These are phyloP conservation scores for Cyclotella atomus DNA, from an alignment of 108 stramenopile genomes.

Conservation along the genomic window DNA sequence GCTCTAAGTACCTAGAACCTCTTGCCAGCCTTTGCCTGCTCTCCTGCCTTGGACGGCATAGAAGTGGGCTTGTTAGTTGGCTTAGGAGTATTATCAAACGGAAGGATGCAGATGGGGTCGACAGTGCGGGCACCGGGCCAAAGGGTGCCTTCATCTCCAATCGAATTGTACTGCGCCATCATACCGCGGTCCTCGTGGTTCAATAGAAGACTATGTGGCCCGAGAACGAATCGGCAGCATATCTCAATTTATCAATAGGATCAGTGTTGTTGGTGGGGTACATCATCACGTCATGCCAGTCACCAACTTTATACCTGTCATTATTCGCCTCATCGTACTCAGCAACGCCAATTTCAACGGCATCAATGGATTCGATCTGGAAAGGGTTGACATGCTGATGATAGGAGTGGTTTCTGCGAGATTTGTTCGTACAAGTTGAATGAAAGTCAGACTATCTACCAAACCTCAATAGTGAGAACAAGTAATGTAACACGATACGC, in stretches of 20 bases:
- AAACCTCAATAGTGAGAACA: too few relatives aligned
- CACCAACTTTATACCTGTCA: slow-evolving; percentile 16
- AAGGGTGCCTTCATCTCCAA: background rate
- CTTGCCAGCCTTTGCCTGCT: background rate
- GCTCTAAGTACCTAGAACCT: too few relatives aligned
- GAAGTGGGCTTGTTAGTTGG: background rate
- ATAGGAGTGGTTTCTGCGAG: slow-evolving; percentile 17
- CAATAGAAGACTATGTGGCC: slow-evolving; percentile 41
- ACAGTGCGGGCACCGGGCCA: background rate
- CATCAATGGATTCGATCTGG: background rate
- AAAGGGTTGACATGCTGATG: slow-evolving; percentile 31
- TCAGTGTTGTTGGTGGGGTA: background rate
- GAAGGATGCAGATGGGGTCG: background rate
- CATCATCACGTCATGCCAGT: slow-evolving; percentile 37
- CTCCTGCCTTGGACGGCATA: background rate
- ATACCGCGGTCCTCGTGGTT: slow-evolving; percentile 37
- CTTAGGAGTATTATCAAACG: background rate
- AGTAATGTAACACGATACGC: too few relatives aligned
- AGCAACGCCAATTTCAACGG: background rate
- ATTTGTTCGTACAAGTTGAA: too few relatives aligned
- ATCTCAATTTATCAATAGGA: slow-evolving; percentile 14
- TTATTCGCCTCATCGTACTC: background rate
- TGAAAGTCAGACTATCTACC: too few relatives aligned
- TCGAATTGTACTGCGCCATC: slow-evolving; percentile 26
- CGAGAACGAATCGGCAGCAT: background rate